phyloP scores from a whole-genome alignment of 164 flowering plant species.

The Nymphaea thermarum region DNA sequence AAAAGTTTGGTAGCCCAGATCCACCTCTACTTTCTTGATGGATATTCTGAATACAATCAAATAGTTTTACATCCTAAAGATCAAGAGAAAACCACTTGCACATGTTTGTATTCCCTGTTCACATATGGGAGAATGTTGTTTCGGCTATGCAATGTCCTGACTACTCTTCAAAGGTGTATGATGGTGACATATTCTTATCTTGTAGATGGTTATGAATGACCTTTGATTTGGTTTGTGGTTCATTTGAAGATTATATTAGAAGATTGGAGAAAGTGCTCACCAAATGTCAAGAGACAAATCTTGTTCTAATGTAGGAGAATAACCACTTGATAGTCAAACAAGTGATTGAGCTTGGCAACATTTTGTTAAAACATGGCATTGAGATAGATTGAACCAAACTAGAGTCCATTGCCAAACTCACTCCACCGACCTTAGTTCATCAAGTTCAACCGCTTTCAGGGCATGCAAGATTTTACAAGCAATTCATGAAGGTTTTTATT shows the following conservation, averaged over 20 bases:
- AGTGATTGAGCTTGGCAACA: constrained; percentile 1
- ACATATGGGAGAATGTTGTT: background rate
- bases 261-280: background rate
- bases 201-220: background rate
- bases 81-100: background rate
- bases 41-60: constrained; percentile 6
- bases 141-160: background rate
- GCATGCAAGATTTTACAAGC: background rate
- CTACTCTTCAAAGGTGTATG: background rate
- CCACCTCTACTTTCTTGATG: background rate
- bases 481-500: background rate
- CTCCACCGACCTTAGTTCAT: background rate
- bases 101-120: background rate
- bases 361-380: background rate
- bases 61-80: background rate
- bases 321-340: constrained; percentile 1
- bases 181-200: background rate
- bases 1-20: background rate
- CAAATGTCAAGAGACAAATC: background rate
- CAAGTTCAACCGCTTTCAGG: background rate
- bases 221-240: background rate
- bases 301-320: constrained; percentile 3
- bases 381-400: background rate
- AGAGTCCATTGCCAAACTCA: background rate
- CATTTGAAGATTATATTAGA: background rate